A percentile compares a stretch with the other conserved stretches of the same genome.
These are phyloP conservation scores for Aspergillus coremiiformis DNA, from an alignment of 495 filamentous ascomycete species.

Conservation along the genomic window DNA sequence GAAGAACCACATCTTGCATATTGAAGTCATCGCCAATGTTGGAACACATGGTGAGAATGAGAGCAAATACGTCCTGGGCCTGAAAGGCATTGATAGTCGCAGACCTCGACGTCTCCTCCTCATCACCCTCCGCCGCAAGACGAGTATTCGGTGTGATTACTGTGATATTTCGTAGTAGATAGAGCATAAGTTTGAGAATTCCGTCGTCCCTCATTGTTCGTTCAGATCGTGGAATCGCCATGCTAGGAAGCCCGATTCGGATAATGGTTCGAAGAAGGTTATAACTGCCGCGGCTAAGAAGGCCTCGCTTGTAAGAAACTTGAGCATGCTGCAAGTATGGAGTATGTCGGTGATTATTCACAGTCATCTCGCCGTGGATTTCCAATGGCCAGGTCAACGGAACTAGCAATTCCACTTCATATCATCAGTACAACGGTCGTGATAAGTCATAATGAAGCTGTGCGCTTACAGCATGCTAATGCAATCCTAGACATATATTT, in stretches of 20 bases:
- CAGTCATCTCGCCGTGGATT: conserved; percentile 72
- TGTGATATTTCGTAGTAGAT: conserved; percentile 79
- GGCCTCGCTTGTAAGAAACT: conserved; percentile 76
- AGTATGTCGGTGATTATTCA: conserved; percentile 86
- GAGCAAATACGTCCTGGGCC: conserved; percentile 79
- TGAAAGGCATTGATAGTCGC: conserved; percentile 82
- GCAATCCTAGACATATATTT: conserved; percentile 72
- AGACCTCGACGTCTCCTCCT: conserved; percentile 82
- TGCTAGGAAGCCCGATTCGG: conserved; percentile 76
- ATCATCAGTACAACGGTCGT: conserved; percentile 4
- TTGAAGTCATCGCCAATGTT: conserved; percentile 90
- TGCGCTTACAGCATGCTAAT: conserved; percentile 62
- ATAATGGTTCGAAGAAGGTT: conserved; percentile 71
- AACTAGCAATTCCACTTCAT: conserved; percentile 74
- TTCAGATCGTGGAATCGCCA: conserved; percentile 71
- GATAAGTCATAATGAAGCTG: not conserved
- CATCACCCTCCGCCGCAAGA: conserved; percentile 60
- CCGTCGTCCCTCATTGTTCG: conserved; percentile 76
- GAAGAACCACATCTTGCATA: conserved; percentile 71
- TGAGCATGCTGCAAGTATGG: conserved; percentile 85
- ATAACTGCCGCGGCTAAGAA: conserved; percentile 72
- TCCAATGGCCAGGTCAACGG: conserved; percentile 94
- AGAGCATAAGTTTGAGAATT: conserved; percentile 86
- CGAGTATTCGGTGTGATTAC: conserved; percentile 65
- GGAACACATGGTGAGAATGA: conserved; percentile 77